Evolutionary conservation across 2,329 filamentous ascomycete genomes (phyloP), one percentile per base, ranked within the genome.

Genomic region (Diaporthe ampelina): DNA sequence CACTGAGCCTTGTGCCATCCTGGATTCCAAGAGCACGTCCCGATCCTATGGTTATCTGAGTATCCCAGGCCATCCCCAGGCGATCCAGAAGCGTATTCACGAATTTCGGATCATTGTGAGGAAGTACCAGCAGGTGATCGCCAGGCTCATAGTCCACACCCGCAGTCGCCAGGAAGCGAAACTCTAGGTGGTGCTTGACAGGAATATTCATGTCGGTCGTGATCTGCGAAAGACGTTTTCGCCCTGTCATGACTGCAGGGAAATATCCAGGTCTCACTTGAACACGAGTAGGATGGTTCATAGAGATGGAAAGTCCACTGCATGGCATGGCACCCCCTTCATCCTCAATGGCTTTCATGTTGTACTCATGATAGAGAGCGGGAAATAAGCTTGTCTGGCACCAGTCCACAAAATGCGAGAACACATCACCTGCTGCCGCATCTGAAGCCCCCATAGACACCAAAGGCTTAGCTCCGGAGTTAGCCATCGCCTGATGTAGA

Each of bases 51-150:
- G 32, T 54, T 13, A 70, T 24, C 21, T 35, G 24, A 8, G 50
- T 29, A 40, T 70, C 65, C 45, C 65, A 70, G 48, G 45, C n/a
- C 21, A 70, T 32, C 21, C 35, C 48, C 21, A 70, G 48, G 15
- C 26, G 65, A 19, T 59, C 65, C 45, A 70, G 37, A 29, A 70
- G 21, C 15, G 7, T 26, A 7, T 54, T 40, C 29, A 70, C 65
- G 19, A 70, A 26, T 7, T 29, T 13, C 15, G 65, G 21, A 11
- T 57, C 26, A 50, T 43, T 57, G 6, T 45, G 50, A 70, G 65
- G 65, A n/a, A 70, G 48, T 24, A 70, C 48, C 48, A 70, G 26
- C 4, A 70, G 26, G 43, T 70, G 65, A 17, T 70, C 65, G 6
- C 65, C 65, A 10, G 65, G 32, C 19, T n/a, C 32, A 21, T 70